Conservation (phyloP, 768 basidiomycete genomes). For the Macrolepiota fuliginosa region DNA sequence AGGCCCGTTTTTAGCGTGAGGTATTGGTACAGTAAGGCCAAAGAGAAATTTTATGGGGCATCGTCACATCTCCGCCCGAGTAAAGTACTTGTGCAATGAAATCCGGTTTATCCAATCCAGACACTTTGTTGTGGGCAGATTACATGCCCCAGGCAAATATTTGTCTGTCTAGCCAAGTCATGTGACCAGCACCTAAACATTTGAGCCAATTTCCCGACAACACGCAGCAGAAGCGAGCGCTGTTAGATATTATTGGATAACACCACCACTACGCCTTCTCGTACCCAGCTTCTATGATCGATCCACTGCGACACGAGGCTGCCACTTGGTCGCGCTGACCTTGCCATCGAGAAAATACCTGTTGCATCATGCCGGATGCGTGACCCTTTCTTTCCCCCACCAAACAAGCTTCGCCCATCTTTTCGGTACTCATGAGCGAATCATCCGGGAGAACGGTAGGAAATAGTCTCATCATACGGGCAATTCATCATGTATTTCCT, state of each 20-base stretch:
- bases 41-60: no score
- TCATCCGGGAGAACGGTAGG: constrained; percentile 6
- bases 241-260: neutral
- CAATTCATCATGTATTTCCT: neutral
- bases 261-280: neutral
- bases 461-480: no score
- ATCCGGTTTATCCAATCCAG: no score
- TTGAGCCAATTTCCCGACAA: neutral
- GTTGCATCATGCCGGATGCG: neutral
- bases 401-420: neutral
- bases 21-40: no score
- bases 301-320: neutral
- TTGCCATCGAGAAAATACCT: neutral
- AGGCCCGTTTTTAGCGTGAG: no score
- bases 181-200: no score
- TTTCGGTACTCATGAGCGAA: neutral
- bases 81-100: no score
- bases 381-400: neutral
- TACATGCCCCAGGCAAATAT: no score
- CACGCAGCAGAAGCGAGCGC: neutral
- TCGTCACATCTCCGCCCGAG: no score
- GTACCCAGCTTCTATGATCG: neutral
- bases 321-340: neutral
- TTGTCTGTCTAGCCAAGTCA: no score
- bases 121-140: no score